These are phyloP conservation scores for Lindgomyces ingoldianus DNA, from an alignment of 495 filamentous ascomycete species.

Conservation along the genomic window DNA sequence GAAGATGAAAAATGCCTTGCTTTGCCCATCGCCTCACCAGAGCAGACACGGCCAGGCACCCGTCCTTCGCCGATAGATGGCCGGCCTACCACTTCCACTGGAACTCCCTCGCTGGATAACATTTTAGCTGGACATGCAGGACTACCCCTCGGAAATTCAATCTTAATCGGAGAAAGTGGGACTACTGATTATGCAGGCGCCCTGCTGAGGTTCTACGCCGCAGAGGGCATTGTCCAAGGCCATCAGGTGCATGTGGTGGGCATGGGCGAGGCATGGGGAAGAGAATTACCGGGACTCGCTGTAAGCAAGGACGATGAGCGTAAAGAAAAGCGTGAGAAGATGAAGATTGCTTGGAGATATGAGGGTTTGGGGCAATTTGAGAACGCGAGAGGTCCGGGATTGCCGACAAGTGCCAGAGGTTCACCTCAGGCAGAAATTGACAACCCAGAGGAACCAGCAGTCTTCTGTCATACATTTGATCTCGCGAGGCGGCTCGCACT, in stretches of 20 bases:
- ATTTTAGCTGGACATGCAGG: slow-evolving; percentile 89
- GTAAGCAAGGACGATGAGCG: slow-evolving; percentile 48
- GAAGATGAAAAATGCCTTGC: background rate
- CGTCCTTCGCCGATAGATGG: slow-evolving; percentile 89
- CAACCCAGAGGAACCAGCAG: background rate
- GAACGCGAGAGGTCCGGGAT: slow-evolving; percentile 55
- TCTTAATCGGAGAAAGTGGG: slow-evolving; percentile 88
- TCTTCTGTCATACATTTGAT: slow-evolving; percentile 89
- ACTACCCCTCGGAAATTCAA: slow-evolving; percentile 73
- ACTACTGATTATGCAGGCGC: slow-evolving; percentile 91
- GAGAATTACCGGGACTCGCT: slow-evolving; percentile 74
- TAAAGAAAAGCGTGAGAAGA: slow-evolving; percentile 58
- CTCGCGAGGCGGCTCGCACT: slow-evolving; percentile 78
- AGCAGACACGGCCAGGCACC: slow-evolving; percentile 55
- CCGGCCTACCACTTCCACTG: slow-evolving; percentile 86
- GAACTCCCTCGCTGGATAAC: slow-evolving; percentile 78
- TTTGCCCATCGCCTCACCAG: background rate
- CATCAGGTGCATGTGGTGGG: slow-evolving; percentile 86
- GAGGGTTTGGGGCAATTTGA: slow-evolving; percentile 75
- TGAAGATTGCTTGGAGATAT: slow-evolving; percentile 99
- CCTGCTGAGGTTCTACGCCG: slow-evolving; percentile 85
- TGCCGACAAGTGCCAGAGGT: slow-evolving; percentile 7
- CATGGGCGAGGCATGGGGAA: slow-evolving; percentile 72
- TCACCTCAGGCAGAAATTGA: background rate
- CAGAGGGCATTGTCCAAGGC: slow-evolving; percentile 89